Evolutionary conservation across 75 land plant genomes (phyloP), one percentile per base, ranked within the genome.

Genomic region (Pinus tabuliformis): DNA sequence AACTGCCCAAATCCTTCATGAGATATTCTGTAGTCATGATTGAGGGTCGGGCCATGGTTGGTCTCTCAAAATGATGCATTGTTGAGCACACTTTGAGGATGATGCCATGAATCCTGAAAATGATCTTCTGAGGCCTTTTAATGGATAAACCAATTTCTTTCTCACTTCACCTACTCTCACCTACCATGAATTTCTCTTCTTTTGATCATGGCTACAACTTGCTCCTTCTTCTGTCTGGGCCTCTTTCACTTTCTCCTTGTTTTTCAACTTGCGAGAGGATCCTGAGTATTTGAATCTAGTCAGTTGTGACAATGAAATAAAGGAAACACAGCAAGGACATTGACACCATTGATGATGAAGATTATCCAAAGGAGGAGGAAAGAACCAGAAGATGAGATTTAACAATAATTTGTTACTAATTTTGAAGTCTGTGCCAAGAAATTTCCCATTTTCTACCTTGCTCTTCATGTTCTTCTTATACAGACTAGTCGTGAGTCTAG

Each of bases 291-390:
- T 26, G 26, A 26, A 26, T 0, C 26, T 26, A 26, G 26, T 0
- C 0, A 26, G 26, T 26, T 0, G 0, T 0, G 26, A 26, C 0
- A 26, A 26, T 26, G 26, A 26, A 26, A 26, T 26, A 26, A 26
- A 26, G 26, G 26, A 26, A 26, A 26, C 0, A 26, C 0, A 0
- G 26, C 26, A 26, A 26, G 14, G 90, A 83, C 5, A 81, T 72
- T 22, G 86, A 81, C 18, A 87, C 62, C 13, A 87, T 66, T 33
- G 84, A 77, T 8, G 76, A 54, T 28, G 84, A 59, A 30, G 76
- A 60, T 45, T 45, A 45, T 45, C 52, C 8, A 9, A 9, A 45
- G 52, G 9, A 45, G 9, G 52, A 45, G 8, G 52, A 45, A 45
- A 45, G 52, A 26, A 26, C 26, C 26, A 26, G 26, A 45, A 30